These are phyloP conservation scores for Pseudocercospora vitis DNA, from an alignment of 2,329 filamentous ascomycete species.

Conservation along the genomic window DNA sequence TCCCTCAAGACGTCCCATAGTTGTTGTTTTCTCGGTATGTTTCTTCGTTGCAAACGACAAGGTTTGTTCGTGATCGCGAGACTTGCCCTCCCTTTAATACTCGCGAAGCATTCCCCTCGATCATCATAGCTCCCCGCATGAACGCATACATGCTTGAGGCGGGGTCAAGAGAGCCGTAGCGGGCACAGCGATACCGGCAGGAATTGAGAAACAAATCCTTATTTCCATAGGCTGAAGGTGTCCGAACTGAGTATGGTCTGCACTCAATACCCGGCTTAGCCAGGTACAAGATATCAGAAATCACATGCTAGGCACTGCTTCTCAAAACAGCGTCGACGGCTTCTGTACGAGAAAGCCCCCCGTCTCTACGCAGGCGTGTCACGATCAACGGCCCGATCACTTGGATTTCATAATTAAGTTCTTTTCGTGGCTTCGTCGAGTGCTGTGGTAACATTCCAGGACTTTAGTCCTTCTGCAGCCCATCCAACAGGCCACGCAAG, in stretches of 20 bases:
- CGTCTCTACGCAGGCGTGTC: no score
- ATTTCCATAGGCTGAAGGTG: conserved; percentile 10
- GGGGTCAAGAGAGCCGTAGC: conserved; percentile 8
- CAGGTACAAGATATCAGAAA: background rate
- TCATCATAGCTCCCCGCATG: conserved; percentile 1
- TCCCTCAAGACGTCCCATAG: conserved; percentile 27
- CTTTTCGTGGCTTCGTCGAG: no score
- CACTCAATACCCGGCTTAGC: background rate
- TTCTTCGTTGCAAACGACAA: background rate
- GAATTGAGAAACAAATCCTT: conserved; percentile 6
- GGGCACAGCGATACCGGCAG: conserved; percentile 8
- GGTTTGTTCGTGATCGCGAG: background rate
- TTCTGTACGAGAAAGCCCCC: no score
- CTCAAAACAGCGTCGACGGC: no score
- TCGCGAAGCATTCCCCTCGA: background rate
- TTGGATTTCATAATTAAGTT: no score
- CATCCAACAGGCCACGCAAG: conserved; percentile 35
- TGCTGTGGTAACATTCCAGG: no score
- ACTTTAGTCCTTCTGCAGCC: conserved; percentile 19
- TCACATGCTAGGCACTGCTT: no score
- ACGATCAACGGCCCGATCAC: no score
- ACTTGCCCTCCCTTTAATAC: background rate
- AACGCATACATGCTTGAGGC: background rate
- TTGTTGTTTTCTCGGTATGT: background rate
- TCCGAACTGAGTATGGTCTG: no score